Percentiles rank a stretch among this genome's conserved stretches.
Evolutionary conservation across 1,284 basidiomycete genomes (phyloP).

Genomic region (Heterobasidion irregulare): DNA sequence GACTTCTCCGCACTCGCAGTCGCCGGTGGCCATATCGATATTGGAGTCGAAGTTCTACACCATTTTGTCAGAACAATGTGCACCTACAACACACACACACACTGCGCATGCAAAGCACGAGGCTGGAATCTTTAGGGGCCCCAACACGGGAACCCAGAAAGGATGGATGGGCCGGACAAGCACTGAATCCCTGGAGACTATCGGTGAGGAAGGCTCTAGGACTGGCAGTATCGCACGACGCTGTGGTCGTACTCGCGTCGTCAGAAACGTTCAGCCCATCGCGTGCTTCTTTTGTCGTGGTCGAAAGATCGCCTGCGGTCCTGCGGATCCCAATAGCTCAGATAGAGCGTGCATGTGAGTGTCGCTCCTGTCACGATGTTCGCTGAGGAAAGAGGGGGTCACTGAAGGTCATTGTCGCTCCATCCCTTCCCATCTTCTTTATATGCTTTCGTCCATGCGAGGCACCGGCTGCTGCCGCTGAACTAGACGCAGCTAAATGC

Average conservation of each 20-base stretch:
- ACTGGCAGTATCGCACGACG: background rate
- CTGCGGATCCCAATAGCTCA: conserved; percentile 36
- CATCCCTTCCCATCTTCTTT: background rate
- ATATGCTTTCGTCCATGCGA: too few species aligned
- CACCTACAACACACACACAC: background rate
- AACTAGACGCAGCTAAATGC: too few species aligned
- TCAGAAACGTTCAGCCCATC: conserved; percentile 15
- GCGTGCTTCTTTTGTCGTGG: conserved; percentile 57
- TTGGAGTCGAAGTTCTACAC: too few species aligned
- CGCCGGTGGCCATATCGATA: too few species aligned
- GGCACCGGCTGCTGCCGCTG: too few species aligned
- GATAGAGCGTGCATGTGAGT: conserved; percentile 59
- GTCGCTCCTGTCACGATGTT: background rate
- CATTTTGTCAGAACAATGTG: too few species aligned
- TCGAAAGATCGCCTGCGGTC: conserved; percentile 57
- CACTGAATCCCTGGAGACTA: background rate
- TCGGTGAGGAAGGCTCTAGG: background rate
- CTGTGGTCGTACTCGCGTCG: background rate
- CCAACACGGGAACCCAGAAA: background rate
- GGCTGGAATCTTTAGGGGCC: too few species aligned
- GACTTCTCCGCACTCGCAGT: too few species aligned
- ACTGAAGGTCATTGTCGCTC: background rate
- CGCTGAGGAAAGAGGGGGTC: too few species aligned
- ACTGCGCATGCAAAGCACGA: background rate
- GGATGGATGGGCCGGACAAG: background rate